These are phyloP conservation scores for Chlorencoelia australis DNA, from an alignment of 2,329 filamentous ascomycete genomes.

Conservation along the genomic window DNA sequence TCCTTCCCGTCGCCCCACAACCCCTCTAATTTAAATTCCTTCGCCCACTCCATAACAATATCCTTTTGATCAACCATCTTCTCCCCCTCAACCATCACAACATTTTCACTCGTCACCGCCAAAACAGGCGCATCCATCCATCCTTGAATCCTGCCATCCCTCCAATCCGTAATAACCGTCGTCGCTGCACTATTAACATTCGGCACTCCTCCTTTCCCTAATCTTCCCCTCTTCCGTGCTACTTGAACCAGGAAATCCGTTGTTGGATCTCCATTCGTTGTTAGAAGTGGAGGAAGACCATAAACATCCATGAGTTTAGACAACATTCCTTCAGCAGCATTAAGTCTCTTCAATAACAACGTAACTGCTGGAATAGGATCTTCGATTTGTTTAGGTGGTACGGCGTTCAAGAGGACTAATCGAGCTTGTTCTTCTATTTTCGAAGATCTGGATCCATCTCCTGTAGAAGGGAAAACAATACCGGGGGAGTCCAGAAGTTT, in stretches of 20 bases:
- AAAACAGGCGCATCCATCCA: conserved; percentile 73
- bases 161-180: conserved; percentile 92
- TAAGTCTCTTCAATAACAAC: conserved; percentile 73
- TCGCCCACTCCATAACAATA: conserved; percentile 86
- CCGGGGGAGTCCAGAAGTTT: conserved; percentile 90
- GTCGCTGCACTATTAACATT: conserved; percentile 83
- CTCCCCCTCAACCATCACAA: conserved; percentile 32
- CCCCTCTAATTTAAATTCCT: conserved; percentile 90
- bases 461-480: conserved; percentile 78
- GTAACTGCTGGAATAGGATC: conserved; percentile 83
- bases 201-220: conserved; percentile 82
- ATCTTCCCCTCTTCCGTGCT: conserved; percentile 78
- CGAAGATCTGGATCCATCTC: conserved; percentile 41
- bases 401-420: conserved; percentile 78
- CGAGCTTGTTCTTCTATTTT: conserved; percentile 68
- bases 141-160: conserved; percentile 87
- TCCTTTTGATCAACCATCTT: conserved; percentile 58
- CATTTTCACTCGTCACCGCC: conserved; percentile 36
- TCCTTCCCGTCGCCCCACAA: conserved; percentile 63
- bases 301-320: conserved; percentile 76
- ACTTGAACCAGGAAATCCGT: conserved; percentile 93
- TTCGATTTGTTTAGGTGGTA: conserved; percentile 88
- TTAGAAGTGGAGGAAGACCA: conserved; percentile 69
- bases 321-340: conserved; percentile 61
- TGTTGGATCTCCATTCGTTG: conserved; percentile 61